Base-by-base conservation (phyloP, 2,329 filamentous ascomycete species). In the Colletotrichum chlorophyti region DNA sequence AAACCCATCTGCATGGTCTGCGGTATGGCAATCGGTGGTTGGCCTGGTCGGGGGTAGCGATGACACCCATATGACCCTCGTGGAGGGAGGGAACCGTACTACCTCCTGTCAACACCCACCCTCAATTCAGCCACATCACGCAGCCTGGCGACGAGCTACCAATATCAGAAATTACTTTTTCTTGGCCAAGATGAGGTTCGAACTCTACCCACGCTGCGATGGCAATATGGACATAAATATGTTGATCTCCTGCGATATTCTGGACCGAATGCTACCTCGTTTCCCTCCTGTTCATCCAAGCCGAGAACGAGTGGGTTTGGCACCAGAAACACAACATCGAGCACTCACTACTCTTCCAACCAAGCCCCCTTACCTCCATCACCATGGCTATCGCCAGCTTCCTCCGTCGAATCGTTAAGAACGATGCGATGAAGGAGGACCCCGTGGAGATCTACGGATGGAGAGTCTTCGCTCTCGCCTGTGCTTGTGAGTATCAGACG, bases 371-470 rank as follows among this genome's bases (percentile, higher is more conserved):
- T 8, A n/a, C 32, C 15, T 32, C 21, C 42, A 50, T 46, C 65
- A 70, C 32, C 50, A 81, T 82, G 71, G 75, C 74, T 58, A 72
- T 77, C 53, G 70, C 69, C 40, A 72, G 66, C 50, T 69, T 87
- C 64, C 78, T 89, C 53, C 78, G 77, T 65, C 75, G 74, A 65
- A 76, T 89, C 67, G 81, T 89, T 65, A 83, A 83, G 72, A 91
- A 91, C 77, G 86, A 91, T 70, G 84, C 89, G 40, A 90, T 91
- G 83, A 86, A 82, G 67, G 72, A 76, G 31, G 88, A 91, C 60
- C 88, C 88, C 15, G 77, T 80, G 17, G 83, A 89, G 69, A 86
- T 90, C 58, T 90, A 90, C 73, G 86, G 86, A 67, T 90, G 87
- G 87, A 82, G 87, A 53, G 85, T 88, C 24, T 84, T 88, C 63